A percentile compares a stretch with the other conserved stretches of the same genome.
Conservation (phyloP, 2,329 filamentous ascomycete genomes). For the Penicillium sp. region DNA sequence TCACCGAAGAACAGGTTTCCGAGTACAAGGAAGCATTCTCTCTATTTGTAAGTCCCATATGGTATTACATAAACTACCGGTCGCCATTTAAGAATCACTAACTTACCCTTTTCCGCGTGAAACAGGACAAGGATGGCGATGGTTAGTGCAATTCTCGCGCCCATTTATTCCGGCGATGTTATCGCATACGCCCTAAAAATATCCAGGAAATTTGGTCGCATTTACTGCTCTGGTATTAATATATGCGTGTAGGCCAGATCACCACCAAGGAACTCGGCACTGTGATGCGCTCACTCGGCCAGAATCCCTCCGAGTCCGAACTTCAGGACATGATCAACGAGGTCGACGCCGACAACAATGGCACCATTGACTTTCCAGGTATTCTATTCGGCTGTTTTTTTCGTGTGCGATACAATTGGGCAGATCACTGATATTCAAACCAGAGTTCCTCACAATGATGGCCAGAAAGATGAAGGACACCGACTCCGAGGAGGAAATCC, state of each 20-base stretch:
- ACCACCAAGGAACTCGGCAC: constrained; percentile 90
- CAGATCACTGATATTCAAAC: constrained; percentile 19
- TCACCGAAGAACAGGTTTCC: constrained; percentile 99
- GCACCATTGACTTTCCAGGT: constrained; percentile 91
- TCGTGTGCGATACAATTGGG: neutral
- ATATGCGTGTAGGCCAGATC: constrained; percentile 71
- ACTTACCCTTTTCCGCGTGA: constrained; percentile 26
- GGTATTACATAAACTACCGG: neutral
- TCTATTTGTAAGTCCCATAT: constrained; percentile 81
- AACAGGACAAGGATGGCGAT: constrained; percentile 87
- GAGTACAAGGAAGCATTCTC: constrained; percentile 99
- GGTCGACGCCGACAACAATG: constrained; percentile 90
- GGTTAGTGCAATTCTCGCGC: constrained; percentile 62
- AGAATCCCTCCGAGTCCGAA: constrained; percentile 89
- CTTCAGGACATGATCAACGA: constrained; percentile 95
- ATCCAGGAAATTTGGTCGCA: constrained; percentile 1
- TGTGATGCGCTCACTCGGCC: constrained; percentile 87
- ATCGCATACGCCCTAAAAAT: constrained; percentile 1
- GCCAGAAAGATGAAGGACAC: constrained; percentile 94
- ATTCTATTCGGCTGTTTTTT: constrained; percentile 38
- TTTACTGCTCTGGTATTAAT: neutral
- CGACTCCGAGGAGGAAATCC: constrained; percentile 88
- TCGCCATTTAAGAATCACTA: constrained; percentile 20
- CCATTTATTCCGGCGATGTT: neutral
- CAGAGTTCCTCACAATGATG: constrained; percentile 94